Evolutionary conservation across 1,284 basidiomycete species (phyloP).

Genomic region (Sparassis latifolia): DNA sequence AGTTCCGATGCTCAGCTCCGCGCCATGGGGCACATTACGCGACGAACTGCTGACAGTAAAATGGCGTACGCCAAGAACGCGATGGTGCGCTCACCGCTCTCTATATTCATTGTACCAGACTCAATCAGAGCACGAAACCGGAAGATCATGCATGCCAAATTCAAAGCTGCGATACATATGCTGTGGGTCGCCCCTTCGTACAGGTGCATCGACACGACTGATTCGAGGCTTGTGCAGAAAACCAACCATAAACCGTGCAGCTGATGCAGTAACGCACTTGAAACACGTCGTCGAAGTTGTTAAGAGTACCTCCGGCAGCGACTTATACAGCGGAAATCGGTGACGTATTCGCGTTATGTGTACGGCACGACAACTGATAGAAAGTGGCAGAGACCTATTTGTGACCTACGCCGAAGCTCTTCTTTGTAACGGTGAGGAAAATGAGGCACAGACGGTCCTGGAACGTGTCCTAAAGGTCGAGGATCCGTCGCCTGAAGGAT

Average conservation of each 20-base stretch:
- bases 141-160: conserved; percentile 10
- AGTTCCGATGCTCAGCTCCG: conserved; percentile 11
- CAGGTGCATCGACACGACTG: neutral
- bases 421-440: neutral
- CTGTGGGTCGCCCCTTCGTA: conserved; percentile 4
- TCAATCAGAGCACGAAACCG: neutral
- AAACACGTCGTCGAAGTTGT: neutral
- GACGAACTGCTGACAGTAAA: neutral
- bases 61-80: neutral
- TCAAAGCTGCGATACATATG: conserved; percentile 8
- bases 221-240: conserved; percentile 2
- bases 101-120: too few relatives aligned
- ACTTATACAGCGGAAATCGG: too few relatives aligned
- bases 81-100: neutral
- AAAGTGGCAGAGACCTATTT: neutral
- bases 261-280: neutral
- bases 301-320: neutral
- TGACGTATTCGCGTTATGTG: too few relatives aligned
- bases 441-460: conserved; percentile 1
- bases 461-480: neutral
- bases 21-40: conserved; percentile 9
- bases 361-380: neutral
- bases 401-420: conserved; percentile 2
- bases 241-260: conserved; percentile 6
- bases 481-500: neutral